These are phyloP conservation scores for Hypoxylon sp. DNA, from an alignment of 2,329 filamentous ascomycete genomes.

Conservation along the genomic window DNA sequence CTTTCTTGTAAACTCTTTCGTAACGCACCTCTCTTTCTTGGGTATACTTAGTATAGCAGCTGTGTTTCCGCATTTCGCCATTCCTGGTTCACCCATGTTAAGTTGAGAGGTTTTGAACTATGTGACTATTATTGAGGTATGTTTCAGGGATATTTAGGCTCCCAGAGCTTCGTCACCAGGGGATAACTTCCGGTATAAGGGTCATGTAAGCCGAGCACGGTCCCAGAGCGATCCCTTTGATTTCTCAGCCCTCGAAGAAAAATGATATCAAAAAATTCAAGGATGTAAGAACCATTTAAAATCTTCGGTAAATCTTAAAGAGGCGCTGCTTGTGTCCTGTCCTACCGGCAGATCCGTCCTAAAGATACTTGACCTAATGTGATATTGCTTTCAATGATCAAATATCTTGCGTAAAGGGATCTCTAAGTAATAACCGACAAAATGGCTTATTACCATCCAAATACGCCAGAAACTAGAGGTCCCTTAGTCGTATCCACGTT, in stretches of 20 bases:
- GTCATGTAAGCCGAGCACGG: background rate
- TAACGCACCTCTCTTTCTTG: no score
- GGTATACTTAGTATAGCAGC: no score
- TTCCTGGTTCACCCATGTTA: no score
- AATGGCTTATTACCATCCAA: slow-evolving; percentile 6
- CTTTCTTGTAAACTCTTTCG: no score
- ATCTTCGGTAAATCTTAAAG: background rate
- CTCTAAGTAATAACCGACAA: background rate
- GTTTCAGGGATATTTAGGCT: background rate
- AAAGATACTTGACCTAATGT: background rate
- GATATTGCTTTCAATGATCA: background rate
- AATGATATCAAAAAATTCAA: background rate
- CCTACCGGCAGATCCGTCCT: background rate
- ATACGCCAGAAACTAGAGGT: slow-evolving; percentile 13
- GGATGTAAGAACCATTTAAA: background rate
- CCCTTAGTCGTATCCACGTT: slow-evolving; percentile 14
- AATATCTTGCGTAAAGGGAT: background rate
- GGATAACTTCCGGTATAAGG: background rate
- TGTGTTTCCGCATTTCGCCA: no score
- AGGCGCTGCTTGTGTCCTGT: background rate
- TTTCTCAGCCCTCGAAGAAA: background rate
- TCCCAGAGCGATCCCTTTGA: slow-evolving; percentile 3
- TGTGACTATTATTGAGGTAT: background rate
- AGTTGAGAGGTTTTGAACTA: no score
- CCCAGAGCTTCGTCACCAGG: background rate